A percentile compares a stretch with the other conserved stretches of the same genome.
These are phyloP conservation scores for Fusarium protoensiforme DNA, from an alignment of 2,329 filamentous ascomycete species.

Conservation along the genomic window DNA sequence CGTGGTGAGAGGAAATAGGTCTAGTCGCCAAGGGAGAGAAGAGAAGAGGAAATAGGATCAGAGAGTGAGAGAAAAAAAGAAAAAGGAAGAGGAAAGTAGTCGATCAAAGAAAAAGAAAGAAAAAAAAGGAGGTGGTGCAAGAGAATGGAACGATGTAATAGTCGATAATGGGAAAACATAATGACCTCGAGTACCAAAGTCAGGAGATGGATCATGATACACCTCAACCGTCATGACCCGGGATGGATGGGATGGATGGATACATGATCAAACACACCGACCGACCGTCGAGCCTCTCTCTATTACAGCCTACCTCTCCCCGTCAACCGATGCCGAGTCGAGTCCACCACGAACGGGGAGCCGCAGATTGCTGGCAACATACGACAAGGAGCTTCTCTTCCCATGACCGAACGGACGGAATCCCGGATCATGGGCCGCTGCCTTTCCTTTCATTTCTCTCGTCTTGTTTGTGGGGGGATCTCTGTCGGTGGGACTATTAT, in stretches of 20 bases:
- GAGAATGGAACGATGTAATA: slow-evolving; percentile 2
- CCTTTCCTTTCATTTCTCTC: slow-evolving; percentile 7
- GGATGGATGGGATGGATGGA: not conserved
- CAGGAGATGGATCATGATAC: slow-evolving; percentile 31
- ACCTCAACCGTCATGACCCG: slow-evolving; percentile 1
- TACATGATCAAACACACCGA: slow-evolving; percentile 3
- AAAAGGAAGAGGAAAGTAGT: not conserved
- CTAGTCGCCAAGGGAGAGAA: slow-evolving; percentile 4
- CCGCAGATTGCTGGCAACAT: slow-evolving; percentile 6
- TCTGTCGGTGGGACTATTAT: not conserved
- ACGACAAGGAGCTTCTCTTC: slow-evolving; percentile 1
- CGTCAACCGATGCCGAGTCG: not conserved
- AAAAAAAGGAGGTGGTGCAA: not conserved
- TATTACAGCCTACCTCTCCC: not conserved
- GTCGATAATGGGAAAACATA: not conserved
- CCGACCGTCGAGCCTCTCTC: not conserved
- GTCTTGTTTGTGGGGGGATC: not conserved
- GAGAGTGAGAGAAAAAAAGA: slow-evolving; percentile 1
- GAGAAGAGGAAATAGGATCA: slow-evolving; percentile 2
- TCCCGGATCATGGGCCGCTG: slow-evolving; percentile 23
- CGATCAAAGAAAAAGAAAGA: slow-evolving; percentile 6
- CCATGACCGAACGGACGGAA: slow-evolving; percentile 12
- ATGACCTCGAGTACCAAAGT: not conserved
- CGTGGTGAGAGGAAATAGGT: slow-evolving; percentile 3
- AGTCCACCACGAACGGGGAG: not conserved